phyloP scores from a whole-genome alignment of 805 yeast genomes.

The Groenewaldozyma tartarivorans region DNA sequence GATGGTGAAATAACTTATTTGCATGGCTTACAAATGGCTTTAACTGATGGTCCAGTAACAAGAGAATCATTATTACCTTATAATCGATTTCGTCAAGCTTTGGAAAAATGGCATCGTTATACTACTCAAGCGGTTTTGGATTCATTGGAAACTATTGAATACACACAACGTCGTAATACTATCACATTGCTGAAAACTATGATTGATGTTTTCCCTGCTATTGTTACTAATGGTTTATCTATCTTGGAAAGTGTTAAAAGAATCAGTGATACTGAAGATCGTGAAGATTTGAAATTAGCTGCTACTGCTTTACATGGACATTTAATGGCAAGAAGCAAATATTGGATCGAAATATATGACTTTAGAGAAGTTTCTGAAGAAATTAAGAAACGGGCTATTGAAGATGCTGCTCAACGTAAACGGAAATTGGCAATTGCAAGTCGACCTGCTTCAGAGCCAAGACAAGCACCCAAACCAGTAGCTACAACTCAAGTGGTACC shows the following conservation, averaged over 20 bases:
- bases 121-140: conserved; percentile 36
- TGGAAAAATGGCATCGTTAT: conserved; percentile 48
- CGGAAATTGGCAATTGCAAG: background rate
- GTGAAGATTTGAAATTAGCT: conserved; percentile 77
- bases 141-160: conserved; percentile 43
- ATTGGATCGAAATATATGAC: conserved; percentile 22
- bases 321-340: conserved; percentile 16
- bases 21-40: conserved; percentile 20
- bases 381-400: conserved; percentile 16
- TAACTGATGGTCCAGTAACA: background rate
- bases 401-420: conserved; percentile 1
- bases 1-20: conserved; percentile 12
- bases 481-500: background rate
- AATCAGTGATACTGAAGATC: conserved; percentile 43
- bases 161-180: conserved; percentile 72
- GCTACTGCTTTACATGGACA: conserved; percentile 33
- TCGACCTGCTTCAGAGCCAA: background rate
- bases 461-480: background rate
- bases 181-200: conserved; percentile 66
- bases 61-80: conserved; percentile 18
- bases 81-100: conserved; percentile 30
- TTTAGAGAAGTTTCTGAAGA: conserved; percentile 19
- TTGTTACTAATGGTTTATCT: conserved; percentile 54
- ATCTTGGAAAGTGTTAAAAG: conserved; percentile 39
- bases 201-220: conserved; percentile 53